Evolutionary conservation across 345 rosid species (phyloP).

Genomic region (Euphorbia pulcherrima): DNA sequence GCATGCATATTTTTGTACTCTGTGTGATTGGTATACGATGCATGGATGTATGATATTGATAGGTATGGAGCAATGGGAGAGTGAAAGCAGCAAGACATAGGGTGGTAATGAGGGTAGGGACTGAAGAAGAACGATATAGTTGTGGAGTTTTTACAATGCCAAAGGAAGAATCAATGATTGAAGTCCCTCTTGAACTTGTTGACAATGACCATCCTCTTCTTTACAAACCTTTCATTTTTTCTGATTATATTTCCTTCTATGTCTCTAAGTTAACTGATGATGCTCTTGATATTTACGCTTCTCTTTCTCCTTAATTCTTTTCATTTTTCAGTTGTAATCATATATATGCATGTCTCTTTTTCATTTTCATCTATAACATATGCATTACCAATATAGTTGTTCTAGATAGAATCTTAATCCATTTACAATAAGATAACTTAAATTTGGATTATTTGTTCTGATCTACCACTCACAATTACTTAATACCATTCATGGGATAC

Average conservation of each 20-base stretch:
- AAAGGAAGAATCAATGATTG: constrained; percentile 30
- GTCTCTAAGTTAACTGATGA: constrained; percentile 35
- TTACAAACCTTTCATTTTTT: constrained; percentile 40
- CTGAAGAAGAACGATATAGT: constrained; percentile 43
- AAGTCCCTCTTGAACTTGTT: constrained; percentile 36
- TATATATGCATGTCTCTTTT: too few relatives aligned
- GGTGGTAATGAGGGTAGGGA: constrained; percentile 38
- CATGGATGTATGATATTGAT: neutral
- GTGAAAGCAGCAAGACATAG: constrained; percentile 42
- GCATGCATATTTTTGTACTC: too few relatives aligned
- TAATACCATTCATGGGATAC: too few relatives aligned
- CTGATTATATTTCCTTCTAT: constrained; percentile 38
- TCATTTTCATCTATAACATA: too few relatives aligned
- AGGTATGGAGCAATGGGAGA: constrained; percentile 65
- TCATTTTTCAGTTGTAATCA: neutral
- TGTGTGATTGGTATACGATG: too few relatives aligned
- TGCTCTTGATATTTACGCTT: constrained; percentile 43
- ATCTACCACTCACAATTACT: too few relatives aligned
- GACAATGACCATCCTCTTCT: constrained; percentile 48
- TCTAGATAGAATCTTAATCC: too few relatives aligned
- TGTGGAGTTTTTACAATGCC: constrained; percentile 41
- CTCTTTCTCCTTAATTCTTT: constrained; percentile 8
- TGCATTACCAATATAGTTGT: too few relatives aligned
- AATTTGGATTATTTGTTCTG: too few relatives aligned
- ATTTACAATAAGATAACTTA: too few relatives aligned